Conservation (phyloP, 164 flowering plant genomes). For the Nelumbo lutea region DNA sequence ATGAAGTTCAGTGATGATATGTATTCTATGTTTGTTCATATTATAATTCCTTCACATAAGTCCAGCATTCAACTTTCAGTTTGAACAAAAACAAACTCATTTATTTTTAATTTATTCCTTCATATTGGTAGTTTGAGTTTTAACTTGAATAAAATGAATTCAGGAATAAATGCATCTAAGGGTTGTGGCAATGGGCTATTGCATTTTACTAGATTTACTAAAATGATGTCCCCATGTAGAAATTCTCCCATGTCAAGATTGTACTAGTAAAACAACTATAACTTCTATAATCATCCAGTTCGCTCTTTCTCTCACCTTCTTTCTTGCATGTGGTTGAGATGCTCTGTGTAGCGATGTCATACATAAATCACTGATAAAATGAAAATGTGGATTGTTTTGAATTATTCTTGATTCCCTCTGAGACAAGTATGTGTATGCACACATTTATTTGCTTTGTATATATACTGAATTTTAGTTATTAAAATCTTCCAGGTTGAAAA, state of each 20-base stretch:
- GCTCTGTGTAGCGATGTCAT: neutral
- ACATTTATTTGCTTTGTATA: neutral
- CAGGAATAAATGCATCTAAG: too few relatives aligned
- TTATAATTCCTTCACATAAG: too few relatives aligned
- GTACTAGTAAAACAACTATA: neutral
- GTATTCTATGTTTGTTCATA: too few relatives aligned
- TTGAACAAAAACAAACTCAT: too few relatives aligned
- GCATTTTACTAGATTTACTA: neutral
- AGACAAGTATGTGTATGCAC: neutral
- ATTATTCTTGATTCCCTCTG: neutral
- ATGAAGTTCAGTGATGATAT: too few relatives aligned
- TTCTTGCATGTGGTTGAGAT: neutral
- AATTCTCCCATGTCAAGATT: neutral
- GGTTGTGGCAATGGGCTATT: too few relatives aligned
- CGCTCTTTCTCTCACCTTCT: neutral
- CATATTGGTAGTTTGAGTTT: too few relatives aligned
- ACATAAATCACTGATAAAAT: neutral
- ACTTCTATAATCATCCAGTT: neutral
- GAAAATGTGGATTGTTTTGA: neutral
- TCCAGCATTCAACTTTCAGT: too few relatives aligned
- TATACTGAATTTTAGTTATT: neutral
- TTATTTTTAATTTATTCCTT: too few relatives aligned
- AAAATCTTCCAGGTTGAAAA: conserved; percentile 61
- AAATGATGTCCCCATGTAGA: neutral
- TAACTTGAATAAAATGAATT: too few relatives aligned